Conservation (phyloP, 768 basidiomycete genomes). For the Jaapia argillacea region DNA sequence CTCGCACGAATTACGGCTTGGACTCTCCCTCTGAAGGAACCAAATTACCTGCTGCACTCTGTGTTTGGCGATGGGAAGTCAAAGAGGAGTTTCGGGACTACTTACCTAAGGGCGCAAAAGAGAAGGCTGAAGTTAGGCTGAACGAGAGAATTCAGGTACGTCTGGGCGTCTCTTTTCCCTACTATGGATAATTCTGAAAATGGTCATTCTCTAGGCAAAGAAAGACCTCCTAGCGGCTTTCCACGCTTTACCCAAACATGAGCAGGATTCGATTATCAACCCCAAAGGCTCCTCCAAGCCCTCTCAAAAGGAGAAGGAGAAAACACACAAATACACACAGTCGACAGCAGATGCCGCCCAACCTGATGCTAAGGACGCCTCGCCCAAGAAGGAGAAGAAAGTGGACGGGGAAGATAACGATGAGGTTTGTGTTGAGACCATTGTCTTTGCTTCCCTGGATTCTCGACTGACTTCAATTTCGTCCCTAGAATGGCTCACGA, state of each 20-base stretch:
- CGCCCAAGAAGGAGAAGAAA: too few relatives aligned
- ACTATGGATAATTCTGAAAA: neutral
- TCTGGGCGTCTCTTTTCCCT: conserved; percentile 6
- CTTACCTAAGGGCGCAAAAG: conserved; percentile 56
- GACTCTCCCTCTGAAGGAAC: conserved; percentile 34
- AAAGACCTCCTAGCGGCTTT: conserved; percentile 44
- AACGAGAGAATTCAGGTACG: conserved; percentile 59
- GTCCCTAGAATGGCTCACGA: too few relatives aligned
- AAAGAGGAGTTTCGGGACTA: conserved; percentile 45
- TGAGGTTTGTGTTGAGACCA: too few relatives aligned
- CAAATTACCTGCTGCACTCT: conserved; percentile 53
- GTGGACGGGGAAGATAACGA: too few relatives aligned
- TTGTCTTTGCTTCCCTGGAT: too few relatives aligned
- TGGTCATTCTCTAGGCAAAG: conserved; percentile 38
- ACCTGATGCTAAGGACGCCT: too few relatives aligned
- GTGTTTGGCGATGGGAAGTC: conserved; percentile 85
- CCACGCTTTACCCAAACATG: conserved; percentile 43
- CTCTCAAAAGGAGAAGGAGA: conserved; percentile 1
- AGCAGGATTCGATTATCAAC: conserved; percentile 45
- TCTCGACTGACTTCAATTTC: too few relatives aligned
- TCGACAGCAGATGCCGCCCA: too few relatives aligned
- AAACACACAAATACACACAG: too few relatives aligned
- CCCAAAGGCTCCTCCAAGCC: conserved; percentile 27
- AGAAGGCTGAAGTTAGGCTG: conserved; percentile 50
- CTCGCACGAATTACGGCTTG: conserved; percentile 75